A percentile compares a stretch with the other conserved stretches of the same genome.
phyloP scores from a whole-genome alignment of 2,329 filamentous ascomycete species.

The Davidsoniella australis region DNA sequence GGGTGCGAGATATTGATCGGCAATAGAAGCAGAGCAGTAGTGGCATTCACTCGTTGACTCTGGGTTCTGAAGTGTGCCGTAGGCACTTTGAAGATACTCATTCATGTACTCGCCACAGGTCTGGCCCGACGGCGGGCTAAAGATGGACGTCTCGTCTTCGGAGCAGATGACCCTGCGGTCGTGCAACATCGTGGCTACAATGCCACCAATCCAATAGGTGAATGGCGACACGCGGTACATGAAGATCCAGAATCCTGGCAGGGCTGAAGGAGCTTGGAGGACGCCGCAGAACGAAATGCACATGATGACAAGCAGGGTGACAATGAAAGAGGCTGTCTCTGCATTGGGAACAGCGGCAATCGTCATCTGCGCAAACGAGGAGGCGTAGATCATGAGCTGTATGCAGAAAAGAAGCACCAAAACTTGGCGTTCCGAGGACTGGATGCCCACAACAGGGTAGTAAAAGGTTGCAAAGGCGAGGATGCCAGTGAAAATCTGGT shows the following conservation, averaged over 20 bases:
- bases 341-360: slow-evolving; percentile 54
- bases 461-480: slow-evolving; percentile 51
- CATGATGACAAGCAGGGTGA: slow-evolving; percentile 41
- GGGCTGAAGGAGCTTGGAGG: slow-evolving; percentile 35
- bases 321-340: slow-evolving; percentile 47
- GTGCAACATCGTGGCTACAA: slow-evolving; percentile 49
- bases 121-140: slow-evolving; percentile 43
- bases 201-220: slow-evolving; percentile 51
- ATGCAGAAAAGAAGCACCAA: slow-evolving; percentile 49
- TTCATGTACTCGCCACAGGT: slow-evolving; percentile 49
- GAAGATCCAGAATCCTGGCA: slow-evolving; percentile 62
- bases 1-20: slow-evolving; percentile 39
- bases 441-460: slow-evolving; percentile 40
- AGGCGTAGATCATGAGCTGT: slow-evolving; percentile 53
- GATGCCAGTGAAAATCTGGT: slow-evolving; percentile 46
- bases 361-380: slow-evolving; percentile 56
- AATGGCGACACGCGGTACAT: slow-evolving; percentile 56
- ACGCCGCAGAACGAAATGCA: slow-evolving; percentile 47
- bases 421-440: slow-evolving; percentile 37
- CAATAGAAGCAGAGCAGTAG: slow-evolving; percentile 48
- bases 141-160: slow-evolving; percentile 40
- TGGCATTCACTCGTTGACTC: slow-evolving; percentile 38
- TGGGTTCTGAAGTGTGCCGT: slow-evolving; percentile 46
- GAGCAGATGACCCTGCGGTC: slow-evolving; percentile 35
- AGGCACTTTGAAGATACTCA: slow-evolving; percentile 31